Evolutionary conservation across 2,329 filamentous ascomycete species (phyloP).

Genomic region (Orbilia quercus): DNA sequence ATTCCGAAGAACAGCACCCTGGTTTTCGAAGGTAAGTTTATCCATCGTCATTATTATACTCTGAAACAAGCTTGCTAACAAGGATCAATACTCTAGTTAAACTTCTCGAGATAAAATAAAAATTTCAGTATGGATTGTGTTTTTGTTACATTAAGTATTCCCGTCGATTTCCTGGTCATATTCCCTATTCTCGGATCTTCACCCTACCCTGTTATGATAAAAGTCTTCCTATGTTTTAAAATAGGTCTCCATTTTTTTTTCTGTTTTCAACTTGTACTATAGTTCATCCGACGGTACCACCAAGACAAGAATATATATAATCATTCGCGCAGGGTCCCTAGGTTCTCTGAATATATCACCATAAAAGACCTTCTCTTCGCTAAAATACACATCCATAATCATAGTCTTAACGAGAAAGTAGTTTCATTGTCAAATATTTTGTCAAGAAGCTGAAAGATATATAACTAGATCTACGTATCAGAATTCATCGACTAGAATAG

Average conservation of each 20-base stretch:
- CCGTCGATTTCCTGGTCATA: background rate
- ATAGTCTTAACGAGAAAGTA: too few relatives aligned
- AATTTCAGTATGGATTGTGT: background rate
- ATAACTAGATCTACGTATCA: too few relatives aligned
- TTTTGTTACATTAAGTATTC: background rate
- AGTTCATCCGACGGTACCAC: background rate
- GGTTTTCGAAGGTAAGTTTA: slow-evolving; percentile 75
- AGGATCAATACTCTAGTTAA: slow-evolving; percentile 69
- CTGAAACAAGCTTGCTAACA: background rate
- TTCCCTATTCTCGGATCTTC: background rate
- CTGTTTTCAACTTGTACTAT: slow-evolving; percentile 33
- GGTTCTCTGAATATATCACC: too few relatives aligned
- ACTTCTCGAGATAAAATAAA: slow-evolving; percentile 83
- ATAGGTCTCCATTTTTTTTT: slow-evolving; percentile 4
- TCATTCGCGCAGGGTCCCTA: background rate
- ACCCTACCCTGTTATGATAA: slow-evolving; percentile 14
- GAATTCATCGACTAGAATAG: too few relatives aligned
- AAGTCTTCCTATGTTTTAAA: slow-evolving; percentile 2
- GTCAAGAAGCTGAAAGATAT: too few relatives aligned
- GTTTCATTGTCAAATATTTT: too few relatives aligned
- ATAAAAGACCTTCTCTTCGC: too few relatives aligned
- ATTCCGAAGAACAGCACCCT: slow-evolving; percentile 93
- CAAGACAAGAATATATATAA: background rate
- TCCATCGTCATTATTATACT: background rate
- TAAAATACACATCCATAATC: too few relatives aligned